Conservation (phyloP, 2,329 filamentous ascomycete genomes). For the Exophiala xenobiotica region DNA sequence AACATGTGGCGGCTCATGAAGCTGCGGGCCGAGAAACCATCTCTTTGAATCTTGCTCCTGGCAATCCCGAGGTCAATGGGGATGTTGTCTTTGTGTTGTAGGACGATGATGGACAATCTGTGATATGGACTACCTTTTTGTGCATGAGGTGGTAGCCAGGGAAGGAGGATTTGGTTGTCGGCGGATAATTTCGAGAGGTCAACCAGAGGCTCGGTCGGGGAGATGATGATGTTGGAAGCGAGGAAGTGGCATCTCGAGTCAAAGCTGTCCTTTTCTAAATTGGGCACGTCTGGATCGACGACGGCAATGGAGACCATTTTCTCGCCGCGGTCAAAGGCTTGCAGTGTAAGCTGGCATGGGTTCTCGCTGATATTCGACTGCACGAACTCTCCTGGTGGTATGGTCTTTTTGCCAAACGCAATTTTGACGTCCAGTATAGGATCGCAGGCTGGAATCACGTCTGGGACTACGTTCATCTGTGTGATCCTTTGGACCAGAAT, state of each 20-base stretch:
- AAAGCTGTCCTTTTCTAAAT: constrained; percentile 72
- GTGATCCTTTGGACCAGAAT: constrained; percentile 80
- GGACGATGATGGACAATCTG: constrained; percentile 76
- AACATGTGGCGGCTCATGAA: constrained; percentile 70
- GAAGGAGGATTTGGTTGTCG: constrained; percentile 66
- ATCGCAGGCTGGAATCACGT: constrained; percentile 78
- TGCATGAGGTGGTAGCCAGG: constrained; percentile 82
- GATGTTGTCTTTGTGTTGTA: constrained; percentile 70
- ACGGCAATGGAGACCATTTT: constrained; percentile 82
- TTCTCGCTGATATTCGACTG: constrained; percentile 70
- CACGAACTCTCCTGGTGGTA: constrained; percentile 76
- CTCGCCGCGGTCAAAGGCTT: constrained; percentile 78
- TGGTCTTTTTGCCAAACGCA: constrained; percentile 68
- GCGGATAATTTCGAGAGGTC: constrained; percentile 63
- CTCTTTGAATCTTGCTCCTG: constrained; percentile 54
- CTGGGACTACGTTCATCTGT: constrained; percentile 84
- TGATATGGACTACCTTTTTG: constrained; percentile 93
- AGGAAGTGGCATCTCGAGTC: constrained; percentile 82
- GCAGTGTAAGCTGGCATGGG: constrained; percentile 73
- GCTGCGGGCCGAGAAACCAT: constrained; percentile 72
- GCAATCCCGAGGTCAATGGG: constrained; percentile 60
- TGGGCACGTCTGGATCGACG: constrained; percentile 86
- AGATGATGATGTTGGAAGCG: constrained; percentile 69
- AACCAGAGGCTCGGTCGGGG: constrained; percentile 59
- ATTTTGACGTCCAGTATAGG: constrained; percentile 78